Percentiles rank a stretch among this genome's conserved stretches.
Conservation (phyloP, 2,329 filamentous ascomycete species). For the Eutypa lata region DNA sequence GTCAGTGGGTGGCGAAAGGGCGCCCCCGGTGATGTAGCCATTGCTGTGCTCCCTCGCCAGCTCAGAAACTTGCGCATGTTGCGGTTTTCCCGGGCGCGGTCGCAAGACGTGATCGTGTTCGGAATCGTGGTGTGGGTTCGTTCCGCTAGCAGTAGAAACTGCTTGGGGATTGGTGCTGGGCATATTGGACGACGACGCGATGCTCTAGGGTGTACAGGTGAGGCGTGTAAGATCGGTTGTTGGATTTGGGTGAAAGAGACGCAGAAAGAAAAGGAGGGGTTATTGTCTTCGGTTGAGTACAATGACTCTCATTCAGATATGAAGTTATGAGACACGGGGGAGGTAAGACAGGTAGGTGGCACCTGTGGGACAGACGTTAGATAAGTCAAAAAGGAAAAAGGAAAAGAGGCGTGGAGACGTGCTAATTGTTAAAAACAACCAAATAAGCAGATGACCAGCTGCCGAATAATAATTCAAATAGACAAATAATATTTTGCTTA, state of each 20-base stretch:
- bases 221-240: background rate
- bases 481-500: too few species aligned
- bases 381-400: background rate
- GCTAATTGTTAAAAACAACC: background rate
- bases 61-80: slow-evolving; percentile 45
- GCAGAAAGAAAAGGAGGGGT: too few species aligned
- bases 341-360: too few species aligned
- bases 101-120: slow-evolving; percentile 43
- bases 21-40: slow-evolving; percentile 33
- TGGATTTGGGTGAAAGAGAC: background rate
- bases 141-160: slow-evolving; percentile 3
- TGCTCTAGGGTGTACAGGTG: background rate
- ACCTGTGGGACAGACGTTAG: too few species aligned
- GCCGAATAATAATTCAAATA: background rate
- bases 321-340: too few species aligned
- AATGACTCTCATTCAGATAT: too few species aligned
- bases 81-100: slow-evolving; percentile 48
- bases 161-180: background rate
- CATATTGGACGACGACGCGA: background rate
- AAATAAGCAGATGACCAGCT: background rate
- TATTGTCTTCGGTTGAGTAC: too few species aligned
- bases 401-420: background rate
- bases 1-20: slow-evolving; percentile 31
- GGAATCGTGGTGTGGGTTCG: slow-evolving; percentile 9
- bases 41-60: slow-evolving; percentile 41